Base-by-base conservation (phyloP, 2,329 filamentous ascomycete species). In the Niveomyces coronatus region DNA sequence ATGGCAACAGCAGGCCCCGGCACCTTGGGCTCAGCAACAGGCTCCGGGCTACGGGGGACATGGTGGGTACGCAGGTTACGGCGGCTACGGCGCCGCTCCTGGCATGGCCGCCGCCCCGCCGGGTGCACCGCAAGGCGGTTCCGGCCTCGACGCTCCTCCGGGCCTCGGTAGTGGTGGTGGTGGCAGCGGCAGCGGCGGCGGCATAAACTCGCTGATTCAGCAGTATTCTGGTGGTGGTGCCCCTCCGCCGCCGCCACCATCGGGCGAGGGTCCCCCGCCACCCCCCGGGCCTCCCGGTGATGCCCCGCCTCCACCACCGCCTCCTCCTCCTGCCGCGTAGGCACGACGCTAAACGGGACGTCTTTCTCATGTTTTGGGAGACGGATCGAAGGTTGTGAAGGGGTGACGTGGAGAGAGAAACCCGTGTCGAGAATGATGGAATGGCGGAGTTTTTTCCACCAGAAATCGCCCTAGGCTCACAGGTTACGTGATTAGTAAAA, bases 141-240 rank as follows among this genome's bases (percentile, higher is more conserved):
- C 61, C 45, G 69, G 66, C 37, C 63, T 78, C 31, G 63, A 65
- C 43, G 70, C 67, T 41, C 70, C 71, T 31, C 70, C 74, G 50
- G 70, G 64, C 44, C 63, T 74, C 17, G 70, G n/a, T n/a, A n/a
- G n/a, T n/a, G n/a, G n/a, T n/a, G n/a, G n/a, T n/a, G n/a, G n/a
- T n/a, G n/a, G n/a, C n/a, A n/a, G n/a, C n/a, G n/a, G n/a, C n/a
- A n/a, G n/a, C n/a, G n/a, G n/a, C n/a, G n/a, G 71, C 43, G 75
- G 74, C 28, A 64, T 81, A 44, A 78, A 72, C 53, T 73, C 76
- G 32, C 65, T 85, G 42, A 79, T 82, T 50, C 76, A 82, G 57
- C 78, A 79, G 51, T 84, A 76, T 45, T 66, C 72, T 27, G 63
- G 63, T 45, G 65, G 68, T 33, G 61, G 59, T 22, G 64, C 57